Evolutionary conservation across 768 basidiomycete species (phyloP).

Genomic region (Tricholoma sp.): DNA sequence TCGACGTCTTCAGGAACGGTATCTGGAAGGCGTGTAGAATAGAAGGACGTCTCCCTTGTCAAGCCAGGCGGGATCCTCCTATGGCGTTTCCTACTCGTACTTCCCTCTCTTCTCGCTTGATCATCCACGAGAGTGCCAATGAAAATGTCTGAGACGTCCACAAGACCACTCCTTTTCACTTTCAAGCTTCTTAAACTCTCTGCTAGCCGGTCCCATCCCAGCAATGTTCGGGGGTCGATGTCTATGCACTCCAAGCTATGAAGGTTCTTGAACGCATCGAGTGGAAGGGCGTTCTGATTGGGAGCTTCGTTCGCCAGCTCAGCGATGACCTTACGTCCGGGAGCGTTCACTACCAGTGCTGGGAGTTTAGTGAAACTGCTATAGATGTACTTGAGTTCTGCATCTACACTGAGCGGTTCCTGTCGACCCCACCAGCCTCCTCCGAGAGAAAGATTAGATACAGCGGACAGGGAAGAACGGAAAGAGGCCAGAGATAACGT

Average conservation of each 20-base stretch:
- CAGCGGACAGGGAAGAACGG: constrained; percentile 69
- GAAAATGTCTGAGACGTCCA: constrained; percentile 76
- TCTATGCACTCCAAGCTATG: constrained; percentile 70
- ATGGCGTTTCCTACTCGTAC: constrained; percentile 39
- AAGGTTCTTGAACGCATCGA: constrained; percentile 83
- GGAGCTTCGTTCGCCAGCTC: constrained; percentile 70
- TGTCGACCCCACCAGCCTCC: constrained; percentile 66
- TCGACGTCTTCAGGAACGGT: constrained; percentile 49
- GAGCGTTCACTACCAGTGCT: constrained; percentile 62
- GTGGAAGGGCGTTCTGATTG: constrained; percentile 69
- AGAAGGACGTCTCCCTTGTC: constrained; percentile 41
- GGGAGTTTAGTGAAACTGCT: constrained; percentile 90
- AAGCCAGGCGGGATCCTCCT: constrained; percentile 37
- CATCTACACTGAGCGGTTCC: constrained; percentile 55
- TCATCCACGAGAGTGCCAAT: constrained; percentile 79
- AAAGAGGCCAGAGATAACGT: constrained; percentile 70
- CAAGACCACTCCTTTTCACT: constrained; percentile 73
- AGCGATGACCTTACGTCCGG: constrained; percentile 57
- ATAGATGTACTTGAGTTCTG: constrained; percentile 81
- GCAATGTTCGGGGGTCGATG: constrained; percentile 74
- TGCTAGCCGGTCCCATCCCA: constrained; percentile 81
- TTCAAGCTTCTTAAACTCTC: constrained; percentile 69
- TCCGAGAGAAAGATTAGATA: constrained; percentile 73
- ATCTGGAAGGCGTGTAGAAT: constrained; percentile 46
- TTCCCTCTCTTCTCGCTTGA: constrained; percentile 57